Percentiles rank a stretch among this genome's conserved stretches.
Conservation (phyloP, 768 basidiomycete genomes). For the Agrocybe chaxingu region DNA sequence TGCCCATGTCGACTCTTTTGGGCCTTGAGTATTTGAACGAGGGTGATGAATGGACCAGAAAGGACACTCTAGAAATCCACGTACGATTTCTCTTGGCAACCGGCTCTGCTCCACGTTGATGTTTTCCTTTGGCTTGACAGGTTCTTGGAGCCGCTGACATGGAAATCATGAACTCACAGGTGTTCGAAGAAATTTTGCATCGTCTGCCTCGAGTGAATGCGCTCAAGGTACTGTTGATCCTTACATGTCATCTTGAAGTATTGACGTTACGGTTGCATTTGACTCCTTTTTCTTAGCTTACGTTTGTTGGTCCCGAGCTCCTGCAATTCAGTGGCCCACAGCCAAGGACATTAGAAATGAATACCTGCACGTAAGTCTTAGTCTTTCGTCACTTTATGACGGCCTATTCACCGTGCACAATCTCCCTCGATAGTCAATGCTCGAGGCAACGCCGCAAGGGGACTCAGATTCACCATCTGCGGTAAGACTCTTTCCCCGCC, state of each 20-base stretch:
- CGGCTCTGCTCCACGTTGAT: background rate
- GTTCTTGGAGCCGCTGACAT: conserved; percentile 23
- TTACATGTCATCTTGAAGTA: background rate
- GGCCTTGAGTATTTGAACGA: conserved; percentile 26
- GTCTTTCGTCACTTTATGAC: background rate
- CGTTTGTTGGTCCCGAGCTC: too few species aligned
- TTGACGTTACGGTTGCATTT: too few species aligned
- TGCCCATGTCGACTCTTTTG: conserved; percentile 30
- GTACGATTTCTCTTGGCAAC: conserved; percentile 8
- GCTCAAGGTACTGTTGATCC: conserved; percentile 19
- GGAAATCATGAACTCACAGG: conserved; percentile 13
- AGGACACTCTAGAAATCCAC: conserved; percentile 23
- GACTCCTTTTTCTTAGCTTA: too few species aligned
- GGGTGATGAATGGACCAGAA: conserved; percentile 25
- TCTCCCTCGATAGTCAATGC: conserved; percentile 21
- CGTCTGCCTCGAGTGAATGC: conserved; percentile 24
- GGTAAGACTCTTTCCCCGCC: too few species aligned
- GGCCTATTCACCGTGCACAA: too few species aligned
- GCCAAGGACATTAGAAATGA: conserved; percentile 14
- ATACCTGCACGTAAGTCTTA: conserved; percentile 26
- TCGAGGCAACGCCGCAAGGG: conserved; percentile 18
- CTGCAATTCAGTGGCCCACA: too few species aligned
- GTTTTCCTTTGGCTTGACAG: conserved; percentile 5
- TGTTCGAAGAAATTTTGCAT: conserved; percentile 35
- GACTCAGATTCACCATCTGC: conserved; percentile 16